Evolutionary conservation across 1,284 basidiomycete species (phyloP), one percentile per base, ranked within the genome.

Genomic region (Microbotryum lychnidis-dioicae): DNA sequence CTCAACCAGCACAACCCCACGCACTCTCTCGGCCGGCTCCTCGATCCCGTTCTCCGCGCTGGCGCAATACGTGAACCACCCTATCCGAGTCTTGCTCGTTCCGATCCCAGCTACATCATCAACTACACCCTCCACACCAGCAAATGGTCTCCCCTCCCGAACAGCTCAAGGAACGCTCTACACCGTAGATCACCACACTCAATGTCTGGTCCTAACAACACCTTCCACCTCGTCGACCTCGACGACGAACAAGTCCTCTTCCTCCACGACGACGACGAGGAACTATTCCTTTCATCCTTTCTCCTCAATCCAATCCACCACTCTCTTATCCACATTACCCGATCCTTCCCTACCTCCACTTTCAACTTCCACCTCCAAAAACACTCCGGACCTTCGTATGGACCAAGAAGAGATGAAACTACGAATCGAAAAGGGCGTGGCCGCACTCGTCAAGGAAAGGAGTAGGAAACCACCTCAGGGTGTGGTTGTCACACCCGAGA

Each of bases 221-320:
- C 25, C 56, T 9, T 47, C 60, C 8, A 2, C 58, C 7, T n/a
- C 59, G 18, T 6, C 50, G 21, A 9, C 42, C 21, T 20, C 54
- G 9, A 9, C 59, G 16, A 6, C 42, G 50, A 21, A 20, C 31
- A 8, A 20, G 50, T 9, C 56, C 20, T 54, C 27, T 4, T 27
- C 27, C 25, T 25, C 29, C 2, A 9, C 33, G 21, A 52, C 20
- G 7, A 25, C 4, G 27, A 37, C 10, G 25, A 49, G 42, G 42
- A 54, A 45, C 20, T 61, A 54, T 18, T 47, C 56, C 9, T 63
- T 56, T 53, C 53, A 60, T 27, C 23, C 63, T 23, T 18, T 68
- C 52, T 59, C 61, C n/a, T 61, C 62, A 1, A 65, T 68, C 60
- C 42, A 50, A 16, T 48, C 61, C 42, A 56, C 64, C 53, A 23